phyloP scores from a whole-genome alignment of 73 alveolate species.

The Uronychia setigera region DNA sequence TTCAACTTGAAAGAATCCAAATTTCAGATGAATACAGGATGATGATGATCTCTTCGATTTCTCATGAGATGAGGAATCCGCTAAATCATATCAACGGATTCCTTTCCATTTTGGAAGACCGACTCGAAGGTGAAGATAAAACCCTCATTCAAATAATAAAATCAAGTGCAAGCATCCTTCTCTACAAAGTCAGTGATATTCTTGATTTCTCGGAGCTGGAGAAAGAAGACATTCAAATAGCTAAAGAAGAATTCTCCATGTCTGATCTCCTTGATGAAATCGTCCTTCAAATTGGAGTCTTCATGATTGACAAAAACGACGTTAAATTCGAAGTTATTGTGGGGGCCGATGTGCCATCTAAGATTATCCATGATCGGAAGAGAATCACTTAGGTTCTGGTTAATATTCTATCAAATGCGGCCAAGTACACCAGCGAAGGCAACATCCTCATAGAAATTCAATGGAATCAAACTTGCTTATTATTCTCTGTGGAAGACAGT shows the following conservation, averaged over 20 bases:
- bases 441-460: not conserved
- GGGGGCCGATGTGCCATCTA: not conserved
- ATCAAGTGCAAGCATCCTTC: not conserved
- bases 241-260: not conserved
- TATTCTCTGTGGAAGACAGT: slow-evolving; percentile 1
- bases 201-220: slow-evolving; percentile 12
- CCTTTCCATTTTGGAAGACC: not conserved
- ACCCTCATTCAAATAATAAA: not conserved
- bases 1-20: not conserved
- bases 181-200: slow-evolving; percentile 7
- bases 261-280: not conserved
- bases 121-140: not conserved
- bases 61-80: slow-evolving; percentile 21
- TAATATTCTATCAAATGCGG: not conserved
- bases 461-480: not conserved
- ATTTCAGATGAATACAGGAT: not conserved
- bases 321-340: not conserved
- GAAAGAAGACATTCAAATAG: not conserved
- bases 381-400: not conserved
- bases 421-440: slow-evolving; percentile 11
- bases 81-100: slow-evolving; percentile 12
- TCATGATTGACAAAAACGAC: not conserved
- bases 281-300: slow-evolving; percentile 5
- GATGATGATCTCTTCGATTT: slow-evolving; percentile 14
- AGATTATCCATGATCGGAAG: not conserved